These are phyloP conservation scores for Aspergillus pseudonomiae DNA, from an alignment of 2,329 filamentous ascomycete genomes.

Conservation along the genomic window DNA sequence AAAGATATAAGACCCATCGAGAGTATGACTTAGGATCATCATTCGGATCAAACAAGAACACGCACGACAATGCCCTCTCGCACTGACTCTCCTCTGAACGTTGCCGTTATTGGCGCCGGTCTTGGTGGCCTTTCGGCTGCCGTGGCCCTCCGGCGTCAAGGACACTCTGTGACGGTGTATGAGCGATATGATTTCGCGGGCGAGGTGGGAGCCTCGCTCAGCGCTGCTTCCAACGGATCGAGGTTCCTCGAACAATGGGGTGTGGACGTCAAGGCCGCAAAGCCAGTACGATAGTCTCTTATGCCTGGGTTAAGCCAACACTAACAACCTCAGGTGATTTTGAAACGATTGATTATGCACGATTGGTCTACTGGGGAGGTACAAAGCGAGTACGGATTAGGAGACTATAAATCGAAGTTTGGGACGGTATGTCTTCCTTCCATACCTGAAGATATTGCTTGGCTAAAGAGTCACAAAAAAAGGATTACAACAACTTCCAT, in stretches of 20 bases:
- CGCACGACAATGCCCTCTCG: conserved; percentile 23
- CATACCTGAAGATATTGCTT: neutral
- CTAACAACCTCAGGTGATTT: conserved; percentile 24
- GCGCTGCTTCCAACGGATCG: conserved; percentile 25
- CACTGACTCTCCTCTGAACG: conserved; percentile 25
- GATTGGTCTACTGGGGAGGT: conserved; percentile 31
- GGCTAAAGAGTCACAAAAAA: neutral
- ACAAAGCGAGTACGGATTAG: conserved; percentile 28
- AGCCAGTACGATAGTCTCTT: conserved; percentile 6
- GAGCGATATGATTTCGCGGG: conserved; percentile 27
- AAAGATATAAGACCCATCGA: neutral
- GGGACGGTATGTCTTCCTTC: neutral
- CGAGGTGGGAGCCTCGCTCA: conserved; percentile 27
- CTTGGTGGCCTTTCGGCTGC: conserved; percentile 15
- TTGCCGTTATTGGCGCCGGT: conserved; percentile 31
- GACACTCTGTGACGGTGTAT: conserved; percentile 26
- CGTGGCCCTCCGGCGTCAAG: conserved; percentile 12
- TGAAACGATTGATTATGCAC: conserved; percentile 35
- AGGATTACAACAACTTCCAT: conserved; percentile 34
- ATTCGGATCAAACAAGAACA: neutral
- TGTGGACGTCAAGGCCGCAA: conserved; percentile 19
- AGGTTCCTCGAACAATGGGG: conserved; percentile 27
- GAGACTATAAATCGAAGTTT: conserved; percentile 29
- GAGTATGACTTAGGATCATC: neutral
- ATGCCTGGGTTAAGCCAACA: neutral